Base-by-base conservation (phyloP, 176 grass and related monocot species). In the Dendrocalamus sinicus region DNA sequence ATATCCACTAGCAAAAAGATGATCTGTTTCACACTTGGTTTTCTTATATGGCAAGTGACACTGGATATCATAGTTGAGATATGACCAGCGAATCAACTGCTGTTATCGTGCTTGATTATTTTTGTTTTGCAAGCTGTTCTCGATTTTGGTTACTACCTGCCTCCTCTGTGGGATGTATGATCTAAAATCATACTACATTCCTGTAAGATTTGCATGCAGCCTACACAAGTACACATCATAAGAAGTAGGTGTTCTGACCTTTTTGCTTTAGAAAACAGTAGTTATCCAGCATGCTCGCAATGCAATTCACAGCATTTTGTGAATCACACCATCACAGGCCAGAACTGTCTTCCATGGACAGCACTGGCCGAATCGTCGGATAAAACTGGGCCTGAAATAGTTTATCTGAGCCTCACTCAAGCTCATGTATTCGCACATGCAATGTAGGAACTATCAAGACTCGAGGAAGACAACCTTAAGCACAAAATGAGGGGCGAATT, bases 401-500 rank as follows among this genome's bases (percentile, higher is more conserved):
- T n/a, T 76, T 4, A 39, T 22, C 4, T 7, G 24, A 77, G 53
- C 30, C 19, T 14, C 20, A 3, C 17, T 76, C 7, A 13, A 53
- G 63, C 43, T 39, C 63, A 79, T 32, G 15, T 6, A 77, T 20
- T 17, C 12, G 24, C 12, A 32, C 37, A 48, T 40, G 19, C 5
- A 19, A 77, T 30, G 41, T 50, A 47, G 6, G 17, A 58, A 75
- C 11, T 35, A 45, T 86, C 79, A 63, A 24, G 45, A 51, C 20
- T 73, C 37, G 2, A 72, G 46, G 14, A 79, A 46, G 48, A 19
- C 67, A 50, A 75, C 54, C 37, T 51, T 80, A 73, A 70, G 53
- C 41, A 81, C 61, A 74, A 79, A 75, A 63, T 16, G 32, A 65
- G 37, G 62, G 41, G 20, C 9, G 0, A 54, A 81, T 17, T 35